Evolutionary conservation across 1,139 yeast species (phyloP), one percentile per base, ranked within the genome.

Genomic region (Lodderomyces oxycetoniae): DNA sequence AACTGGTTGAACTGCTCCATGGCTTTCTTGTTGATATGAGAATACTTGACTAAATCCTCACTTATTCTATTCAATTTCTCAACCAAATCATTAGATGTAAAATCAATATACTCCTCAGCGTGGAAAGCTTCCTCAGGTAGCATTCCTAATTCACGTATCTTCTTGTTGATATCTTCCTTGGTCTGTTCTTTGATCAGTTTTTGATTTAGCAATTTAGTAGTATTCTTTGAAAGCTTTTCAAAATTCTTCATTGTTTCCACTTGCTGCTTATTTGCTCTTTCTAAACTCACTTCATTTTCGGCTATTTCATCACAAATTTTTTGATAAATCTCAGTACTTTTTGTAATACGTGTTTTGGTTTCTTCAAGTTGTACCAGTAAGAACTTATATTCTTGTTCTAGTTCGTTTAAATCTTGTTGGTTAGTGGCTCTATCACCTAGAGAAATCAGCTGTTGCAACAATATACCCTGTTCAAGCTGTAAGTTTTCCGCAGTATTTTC

Each of bases 1-100:
- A 88, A 89, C 28, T 76, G 79, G 37, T 71, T 66, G 53, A 72
- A 86, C 53, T 91, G 96, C 49, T 89, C 97, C 47, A 85, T 67
- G 0, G 98, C 96, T 50, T 87, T 85, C 52, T 84, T 85, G 59
- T 91, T 91, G 38, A 91, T 85, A 55, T 87, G 95, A 15, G 77
- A 74, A 54, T 75, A 83, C 46, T 77, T 71, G 26, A 74, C 71
- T 30, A 88, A 64, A 23, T 72, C 74, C 28, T 72, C 74, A 33
- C 80, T 77, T 4, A 79, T 71, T 26, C 60, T 59, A 38, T 75
- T 79, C 44, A 87, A 66, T 38, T 71, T 63, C n/a, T 54, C 51
- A 31, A 86, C 59, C 24, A 88, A 54, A 5, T 72, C 68, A 32
- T 76, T 77, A 2, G 87, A 73, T 20, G 63, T 58, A 33, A 61